Evolutionary conservation across 1,284 basidiomycete genomes (phyloP).

Genomic region (Dichomitus squalens): DNA sequence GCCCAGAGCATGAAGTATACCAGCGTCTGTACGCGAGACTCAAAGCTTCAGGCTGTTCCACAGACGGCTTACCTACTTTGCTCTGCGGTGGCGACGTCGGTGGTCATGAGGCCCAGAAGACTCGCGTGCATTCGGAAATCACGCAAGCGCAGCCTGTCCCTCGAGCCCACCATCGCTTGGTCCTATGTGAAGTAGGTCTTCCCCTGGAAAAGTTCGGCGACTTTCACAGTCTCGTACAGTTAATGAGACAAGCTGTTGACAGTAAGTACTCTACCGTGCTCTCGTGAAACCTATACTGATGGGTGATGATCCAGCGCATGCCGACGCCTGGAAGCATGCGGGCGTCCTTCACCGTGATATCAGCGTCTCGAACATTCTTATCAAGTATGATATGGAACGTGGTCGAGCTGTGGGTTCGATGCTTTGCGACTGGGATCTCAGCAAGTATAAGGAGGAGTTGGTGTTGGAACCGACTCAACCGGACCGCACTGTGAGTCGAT

Average conservation of each 20-base stretch:
- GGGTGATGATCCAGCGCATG: not conserved
- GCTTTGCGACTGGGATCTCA: slow-evolving; percentile 11
- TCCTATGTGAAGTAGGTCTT: not conserved
- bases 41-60: too few relatives aligned
- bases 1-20: slow-evolving; percentile 10
- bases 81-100: slow-evolving; percentile 16
- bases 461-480: not conserved
- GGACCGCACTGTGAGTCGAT: not conserved
- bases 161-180: slow-evolving; percentile 4
- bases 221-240: not conserved
- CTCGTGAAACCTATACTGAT: not conserved
- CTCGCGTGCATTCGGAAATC: not conserved
- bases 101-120: not conserved
- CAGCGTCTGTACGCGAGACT: not conserved
- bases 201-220: not conserved
- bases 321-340: not conserved
- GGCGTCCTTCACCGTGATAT: too few relatives aligned
- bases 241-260: not conserved
- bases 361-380: slow-evolving; percentile 12
- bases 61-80: not conserved
- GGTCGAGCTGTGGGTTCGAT: too few relatives aligned
- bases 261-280: not conserved
- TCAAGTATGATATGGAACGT: not conserved
- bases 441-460: not conserved
- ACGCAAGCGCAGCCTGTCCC: not conserved